Evolutionary conservation across 2,329 filamentous ascomycete genomes (phyloP).

Genomic region (Aspergillus tamarii): DNA sequence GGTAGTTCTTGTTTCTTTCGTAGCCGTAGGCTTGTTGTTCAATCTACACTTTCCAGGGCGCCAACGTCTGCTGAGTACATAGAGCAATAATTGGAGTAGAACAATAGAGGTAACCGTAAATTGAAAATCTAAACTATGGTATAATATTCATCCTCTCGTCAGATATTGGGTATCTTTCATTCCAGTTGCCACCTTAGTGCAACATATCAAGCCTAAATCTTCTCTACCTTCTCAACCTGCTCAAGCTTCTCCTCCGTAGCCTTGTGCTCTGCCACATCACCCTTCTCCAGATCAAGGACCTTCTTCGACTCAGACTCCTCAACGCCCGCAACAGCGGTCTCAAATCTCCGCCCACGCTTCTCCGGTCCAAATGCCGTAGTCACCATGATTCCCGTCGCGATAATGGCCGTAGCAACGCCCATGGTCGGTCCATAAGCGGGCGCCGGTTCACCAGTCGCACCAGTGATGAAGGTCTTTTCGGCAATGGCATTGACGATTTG

Average conservation of each 20-base stretch:
- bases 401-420: conserved; percentile 77
- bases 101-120: no score
- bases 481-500: conserved; percentile 78
- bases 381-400: conserved; percentile 68
- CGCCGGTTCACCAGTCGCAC: conserved; percentile 58
- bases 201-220: conserved; percentile 13
- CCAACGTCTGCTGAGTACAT: no score
- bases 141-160: background rate
- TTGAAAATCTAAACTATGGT: background rate
- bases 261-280: conserved; percentile 16
- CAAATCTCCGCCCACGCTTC: conserved; percentile 72
- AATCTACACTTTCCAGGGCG: no score
- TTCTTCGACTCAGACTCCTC: conserved; percentile 22
- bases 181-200: background rate
- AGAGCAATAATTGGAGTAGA: no score
- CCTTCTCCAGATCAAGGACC: conserved; percentile 26
- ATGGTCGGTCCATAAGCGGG: conserved; percentile 76
- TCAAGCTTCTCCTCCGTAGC: conserved; percentile 30
- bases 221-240: conserved; percentile 25
- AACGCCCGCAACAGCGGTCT: conserved; percentile 56
- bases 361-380: conserved; percentile 74
- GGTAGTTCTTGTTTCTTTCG: no score
- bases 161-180: background rate
- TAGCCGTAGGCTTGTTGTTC: no score
- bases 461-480: conserved; percentile 62